A percentile compares a stretch with the other conserved stretches of the same genome.
phyloP scores from a whole-genome alignment of 768 basidiomycete species.

The Saitozyma podzolica region DNA sequence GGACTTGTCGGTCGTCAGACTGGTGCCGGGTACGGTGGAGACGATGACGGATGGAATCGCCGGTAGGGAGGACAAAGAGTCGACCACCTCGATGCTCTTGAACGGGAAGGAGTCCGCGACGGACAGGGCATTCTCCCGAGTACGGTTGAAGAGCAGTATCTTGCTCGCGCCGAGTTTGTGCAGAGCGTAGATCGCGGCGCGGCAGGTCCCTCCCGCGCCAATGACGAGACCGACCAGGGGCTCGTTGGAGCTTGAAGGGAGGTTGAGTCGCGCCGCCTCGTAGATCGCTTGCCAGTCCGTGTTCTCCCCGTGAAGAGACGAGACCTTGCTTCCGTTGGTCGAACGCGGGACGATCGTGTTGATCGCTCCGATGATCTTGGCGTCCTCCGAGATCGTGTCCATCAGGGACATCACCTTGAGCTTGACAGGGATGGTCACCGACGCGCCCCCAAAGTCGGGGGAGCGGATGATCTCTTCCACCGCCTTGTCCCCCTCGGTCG shows the following conservation, averaged over 20 bases:
- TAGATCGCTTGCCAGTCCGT: constrained; percentile 93
- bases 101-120: constrained; percentile 69
- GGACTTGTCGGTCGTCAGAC: constrained; percentile 59
- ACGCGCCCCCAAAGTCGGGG: constrained; percentile 86
- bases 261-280: constrained; percentile 53
- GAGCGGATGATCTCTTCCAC: constrained; percentile 65
- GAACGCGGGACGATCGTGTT: constrained; percentile 73
- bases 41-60: constrained; percentile 71
- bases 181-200: constrained; percentile 90
- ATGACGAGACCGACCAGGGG: constrained; percentile 73
- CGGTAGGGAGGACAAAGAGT: constrained; percentile 62
- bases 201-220: constrained; percentile 91
- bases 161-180: constrained; percentile 65
- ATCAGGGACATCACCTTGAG: constrained; percentile 82
- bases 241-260: constrained; percentile 52
- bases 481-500: constrained; percentile 64
- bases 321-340: constrained; percentile 53
- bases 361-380: constrained; percentile 84
- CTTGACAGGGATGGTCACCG: constrained; percentile 95
- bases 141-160: constrained; percentile 89
- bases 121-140: constrained; percentile 67
- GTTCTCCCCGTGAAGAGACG: constrained; percentile 81
- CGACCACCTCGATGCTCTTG: constrained; percentile 61
- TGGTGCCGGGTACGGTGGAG: constrained; percentile 74
- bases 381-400: constrained; percentile 75